Percentiles rank a stretch among this genome's conserved stretches.
phyloP scores from a whole-genome alignment of 495 filamentous ascomycete species.

The Penicillium pancosmium region DNA sequence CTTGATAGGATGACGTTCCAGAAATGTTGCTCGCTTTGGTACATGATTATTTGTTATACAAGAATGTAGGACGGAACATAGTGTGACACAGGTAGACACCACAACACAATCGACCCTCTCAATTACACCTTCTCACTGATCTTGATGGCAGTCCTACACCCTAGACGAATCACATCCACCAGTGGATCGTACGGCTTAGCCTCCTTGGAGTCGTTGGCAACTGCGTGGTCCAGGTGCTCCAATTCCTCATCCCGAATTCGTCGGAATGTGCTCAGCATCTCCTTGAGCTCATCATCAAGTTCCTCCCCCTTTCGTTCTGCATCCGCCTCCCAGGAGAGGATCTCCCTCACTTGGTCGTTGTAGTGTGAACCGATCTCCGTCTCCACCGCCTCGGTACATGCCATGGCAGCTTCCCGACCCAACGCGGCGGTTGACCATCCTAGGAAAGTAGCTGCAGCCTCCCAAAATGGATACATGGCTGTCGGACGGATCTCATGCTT shows the following conservation, averaged over 20 bases:
- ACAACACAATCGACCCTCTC: not conserved
- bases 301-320: slow-evolving; percentile 67
- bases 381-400: slow-evolving; percentile 97
- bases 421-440: slow-evolving; percentile 90
- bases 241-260: slow-evolving; percentile 93
- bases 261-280: slow-evolving; percentile 72
- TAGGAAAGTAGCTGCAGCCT: slow-evolving; percentile 76
- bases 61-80: not conserved
- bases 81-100: not conserved
- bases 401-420: slow-evolving; percentile 95
- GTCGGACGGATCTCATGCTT: slow-evolving; percentile 92
- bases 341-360: slow-evolving; percentile 81
- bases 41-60: not conserved
- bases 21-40: too few relatives aligned
- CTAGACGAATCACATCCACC: slow-evolving; percentile 83
- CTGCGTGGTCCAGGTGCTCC: slow-evolving; percentile 94
- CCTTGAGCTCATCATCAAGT: slow-evolving; percentile 74
- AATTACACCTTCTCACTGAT: slow-evolving; percentile 78
- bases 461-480: slow-evolving; percentile 91
- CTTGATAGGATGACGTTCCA: too few relatives aligned
- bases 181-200: slow-evolving; percentile 86
- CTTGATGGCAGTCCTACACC: slow-evolving; percentile 91
- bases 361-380: slow-evolving; percentile 98
- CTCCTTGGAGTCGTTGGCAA: slow-evolving; percentile 86
- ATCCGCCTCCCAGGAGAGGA: slow-evolving; percentile 78